Evolutionary conservation across 1,284 basidiomycete species (phyloP).

Genomic region (Takashimella tepidaria): DNA sequence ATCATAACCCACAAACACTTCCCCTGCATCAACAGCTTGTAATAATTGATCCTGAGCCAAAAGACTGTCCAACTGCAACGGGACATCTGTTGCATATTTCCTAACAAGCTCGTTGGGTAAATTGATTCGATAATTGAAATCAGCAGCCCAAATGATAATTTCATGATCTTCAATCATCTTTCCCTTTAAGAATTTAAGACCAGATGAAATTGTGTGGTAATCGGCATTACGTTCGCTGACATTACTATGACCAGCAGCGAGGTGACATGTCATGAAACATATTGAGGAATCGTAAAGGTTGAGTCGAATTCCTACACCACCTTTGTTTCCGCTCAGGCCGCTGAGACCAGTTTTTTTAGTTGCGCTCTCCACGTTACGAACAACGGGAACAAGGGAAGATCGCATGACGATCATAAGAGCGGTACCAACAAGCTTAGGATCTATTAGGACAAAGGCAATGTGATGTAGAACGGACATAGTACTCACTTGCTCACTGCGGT

Average conservation of each 20-base stretch:
- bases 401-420: constrained; percentile 83
- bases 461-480: no score
- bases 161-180: constrained; percentile 85
- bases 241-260: constrained; percentile 88
- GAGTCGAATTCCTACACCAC: constrained; percentile 86
- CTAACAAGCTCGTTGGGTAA: constrained; percentile 76
- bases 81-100: constrained; percentile 54
- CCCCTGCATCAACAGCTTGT: constrained; percentile 61
- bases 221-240: constrained; percentile 88
- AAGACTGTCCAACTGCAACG: constrained; percentile 69
- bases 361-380: constrained; percentile 86
- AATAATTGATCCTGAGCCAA: constrained; percentile 77
- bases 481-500: constrained; percentile 84
- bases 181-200: constrained; percentile 80
- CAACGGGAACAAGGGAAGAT: constrained; percentile 64
- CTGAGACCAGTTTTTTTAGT: constrained; percentile 94
- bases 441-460: constrained; percentile 5
- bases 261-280: constrained; percentile 86
- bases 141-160: constrained; percentile 81
- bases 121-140: constrained; percentile 92
- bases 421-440: constrained; percentile 83
- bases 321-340: constrained; percentile 97
- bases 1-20: constrained; percentile 75
- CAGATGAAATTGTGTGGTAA: constrained; percentile 78
- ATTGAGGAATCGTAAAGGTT: constrained; percentile 85